phyloP scores from a whole-genome alignment of 805 yeast genomes.

The Ogataea salicorniae region DNA sequence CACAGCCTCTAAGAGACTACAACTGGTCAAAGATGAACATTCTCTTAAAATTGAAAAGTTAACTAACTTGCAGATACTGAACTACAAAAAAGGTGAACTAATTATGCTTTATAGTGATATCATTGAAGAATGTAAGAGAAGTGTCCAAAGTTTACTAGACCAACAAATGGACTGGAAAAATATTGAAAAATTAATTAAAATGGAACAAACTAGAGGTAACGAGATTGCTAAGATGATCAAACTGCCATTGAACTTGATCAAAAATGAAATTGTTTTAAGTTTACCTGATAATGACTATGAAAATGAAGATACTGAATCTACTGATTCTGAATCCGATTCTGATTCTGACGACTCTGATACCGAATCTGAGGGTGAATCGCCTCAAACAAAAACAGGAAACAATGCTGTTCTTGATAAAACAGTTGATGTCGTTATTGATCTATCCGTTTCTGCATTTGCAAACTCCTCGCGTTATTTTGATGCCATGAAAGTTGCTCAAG shows the following conservation, averaged over 20 bases:
- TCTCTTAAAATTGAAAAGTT: slow-evolving; percentile 63
- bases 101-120: slow-evolving; percentile 63
- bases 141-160: slow-evolving; percentile 61
- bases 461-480: slow-evolving; percentile 82
- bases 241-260: slow-evolving; percentile 63
- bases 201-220: slow-evolving; percentile 66
- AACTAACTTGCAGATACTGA: slow-evolving; percentile 54
- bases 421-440: slow-evolving; percentile 59
- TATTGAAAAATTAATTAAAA: slow-evolving; percentile 66
- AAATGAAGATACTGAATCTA: slow-evolving; percentile 27
- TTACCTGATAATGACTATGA: slow-evolving; percentile 45
- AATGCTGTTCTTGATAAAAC: slow-evolving; percentile 16
- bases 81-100: slow-evolving; percentile 65
- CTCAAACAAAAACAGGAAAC: slow-evolving; percentile 8
- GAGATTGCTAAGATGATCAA: slow-evolving; percentile 56
- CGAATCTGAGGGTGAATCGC: slow-evolving; percentile 29
- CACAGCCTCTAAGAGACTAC: slow-evolving; percentile 69
- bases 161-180: slow-evolving; percentile 94
- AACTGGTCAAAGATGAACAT: slow-evolving; percentile 71
- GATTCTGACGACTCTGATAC: slow-evolving; percentile 30
- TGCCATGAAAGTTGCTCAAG: slow-evolving; percentile 66
- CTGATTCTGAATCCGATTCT: slow-evolving; percentile 30
- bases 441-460: slow-evolving; percentile 74
- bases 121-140: slow-evolving; percentile 65
- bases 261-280: slow-evolving; percentile 57